These are phyloP conservation scores for Aureobasidium musti DNA, from an alignment of 2,329 filamentous ascomycete species.

Conservation along the genomic window DNA sequence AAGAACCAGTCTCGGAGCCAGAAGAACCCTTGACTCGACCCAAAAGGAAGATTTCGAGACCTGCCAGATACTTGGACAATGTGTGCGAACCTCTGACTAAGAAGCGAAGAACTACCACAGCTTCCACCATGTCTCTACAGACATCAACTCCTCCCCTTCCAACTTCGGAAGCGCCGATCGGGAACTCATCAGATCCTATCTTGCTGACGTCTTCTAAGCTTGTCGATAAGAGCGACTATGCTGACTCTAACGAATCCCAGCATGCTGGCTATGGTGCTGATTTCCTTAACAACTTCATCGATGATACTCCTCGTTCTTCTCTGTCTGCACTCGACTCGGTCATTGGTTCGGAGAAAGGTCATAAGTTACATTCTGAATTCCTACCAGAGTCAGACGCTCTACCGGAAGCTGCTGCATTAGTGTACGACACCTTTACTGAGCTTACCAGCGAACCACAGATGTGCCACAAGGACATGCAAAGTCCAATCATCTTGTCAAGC, in stretches of 20 bases:
- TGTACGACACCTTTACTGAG: slow-evolving; percentile 6
- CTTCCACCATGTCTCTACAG: slow-evolving; percentile 30
- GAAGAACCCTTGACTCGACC: slow-evolving; percentile 17
- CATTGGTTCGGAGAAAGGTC: not conserved
- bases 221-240: slow-evolving; percentile 8
- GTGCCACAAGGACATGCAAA: not conserved
- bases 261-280: slow-evolving; percentile 36
- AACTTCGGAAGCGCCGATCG: slow-evolving; percentile 9
- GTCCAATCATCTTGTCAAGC: not conserved
- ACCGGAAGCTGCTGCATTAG: not conserved
- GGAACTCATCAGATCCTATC: slow-evolving; percentile 17
- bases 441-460: slow-evolving; percentile 11
- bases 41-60: slow-evolving; percentile 22
- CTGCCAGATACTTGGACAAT: slow-evolving; percentile 26
- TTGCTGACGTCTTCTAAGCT: not conserved
- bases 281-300: slow-evolving; percentile 41
- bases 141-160: slow-evolving; percentile 25
- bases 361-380: not conserved
- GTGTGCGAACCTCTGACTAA: slow-evolving; percentile 18
- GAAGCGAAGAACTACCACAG: slow-evolving; percentile 2
- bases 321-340: slow-evolving; percentile 15
- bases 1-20: not conserved
- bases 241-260: slow-evolving; percentile 28
- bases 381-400: slow-evolving; percentile 6
- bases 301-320: slow-evolving; percentile 30